Percentiles rank a stretch among this genome's conserved stretches.
Conservation (phyloP, 179 eudicot genomes). For the Silene coronaria region DNA sequence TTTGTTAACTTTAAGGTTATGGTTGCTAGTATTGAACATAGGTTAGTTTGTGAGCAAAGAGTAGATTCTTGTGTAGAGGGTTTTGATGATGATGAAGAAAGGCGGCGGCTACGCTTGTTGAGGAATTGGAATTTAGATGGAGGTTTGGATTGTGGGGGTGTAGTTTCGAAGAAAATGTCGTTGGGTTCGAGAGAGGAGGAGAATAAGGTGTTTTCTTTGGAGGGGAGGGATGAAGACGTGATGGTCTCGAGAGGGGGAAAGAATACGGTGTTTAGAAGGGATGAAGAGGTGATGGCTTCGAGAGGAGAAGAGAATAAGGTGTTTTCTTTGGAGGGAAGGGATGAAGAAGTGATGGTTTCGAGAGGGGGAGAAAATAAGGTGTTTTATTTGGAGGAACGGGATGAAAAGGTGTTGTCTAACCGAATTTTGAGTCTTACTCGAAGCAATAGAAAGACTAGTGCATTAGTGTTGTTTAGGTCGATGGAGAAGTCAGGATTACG, state of each 20-base stretch:
- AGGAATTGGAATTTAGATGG: neutral
- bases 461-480: slow-evolving; percentile 60
- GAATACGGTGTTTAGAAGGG: neutral
- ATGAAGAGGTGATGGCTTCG: neutral
- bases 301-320: neutral
- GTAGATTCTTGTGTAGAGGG: slow-evolving; percentile 8
- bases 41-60: slow-evolving; percentile 8
- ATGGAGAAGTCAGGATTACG: slow-evolving; percentile 50
- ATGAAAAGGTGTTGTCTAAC: slow-evolving; percentile 53
- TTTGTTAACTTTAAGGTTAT: slow-evolving; percentile 8
- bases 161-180: neutral
- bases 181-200: neutral
- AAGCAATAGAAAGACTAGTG: slow-evolving; percentile 61
- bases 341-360: neutral
- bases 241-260: neutral
- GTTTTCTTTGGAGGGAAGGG: neutral
- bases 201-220: neutral
- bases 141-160: neutral
- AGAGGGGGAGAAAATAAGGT: slow-evolving; percentile 27
- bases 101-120: neutral
- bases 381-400: slow-evolving; percentile 63
- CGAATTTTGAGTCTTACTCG: slow-evolving; percentile 65
- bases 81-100: neutral
- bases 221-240: neutral
- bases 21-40: slow-evolving; percentile 25